Evolutionary conservation across 2,329 filamentous ascomycete genomes (phyloP).

Genomic region (Apiospora saccharicola): DNA sequence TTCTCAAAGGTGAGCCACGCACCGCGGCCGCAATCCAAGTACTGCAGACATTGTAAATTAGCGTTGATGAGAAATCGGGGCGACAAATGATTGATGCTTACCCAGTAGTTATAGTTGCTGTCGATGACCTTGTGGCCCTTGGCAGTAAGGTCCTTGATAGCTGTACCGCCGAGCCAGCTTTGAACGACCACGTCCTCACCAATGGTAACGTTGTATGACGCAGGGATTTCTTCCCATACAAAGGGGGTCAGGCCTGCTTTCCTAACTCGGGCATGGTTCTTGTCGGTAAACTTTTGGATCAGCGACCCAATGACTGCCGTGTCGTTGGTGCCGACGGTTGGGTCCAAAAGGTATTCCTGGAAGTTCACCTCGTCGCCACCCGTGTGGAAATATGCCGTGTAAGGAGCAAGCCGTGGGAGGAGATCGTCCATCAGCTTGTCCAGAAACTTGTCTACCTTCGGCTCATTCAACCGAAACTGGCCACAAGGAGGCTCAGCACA

Average conservation of each 20-base stretch:
- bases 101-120: conserved; percentile 81
- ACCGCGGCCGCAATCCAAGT: conserved; percentile 84
- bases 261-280: conserved; percentile 71
- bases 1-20: conserved; percentile 78
- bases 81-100: conserved; percentile 40
- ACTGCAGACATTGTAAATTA: conserved; percentile 52
- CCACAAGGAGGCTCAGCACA: conserved; percentile 71
- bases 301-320: conserved; percentile 72
- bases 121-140: conserved; percentile 75
- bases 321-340: conserved; percentile 73
- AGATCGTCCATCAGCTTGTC: conserved; percentile 78
- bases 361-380: conserved; percentile 88
- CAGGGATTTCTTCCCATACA: conserved; percentile 88
- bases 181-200: conserved; percentile 78
- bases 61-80: neutral
- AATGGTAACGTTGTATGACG: conserved; percentile 79
- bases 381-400: conserved; percentile 81
- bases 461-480: conserved; percentile 78
- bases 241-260: conserved; percentile 73
- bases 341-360: conserved; percentile 77
- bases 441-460: conserved; percentile 74
- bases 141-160: conserved; percentile 66
- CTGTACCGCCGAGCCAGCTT: conserved; percentile 73
- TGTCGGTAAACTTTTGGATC: conserved; percentile 79
- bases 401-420: conserved; percentile 73